phyloP scores from a whole-genome alignment of 1,139 yeast species.

The Pichia sp. region DNA sequence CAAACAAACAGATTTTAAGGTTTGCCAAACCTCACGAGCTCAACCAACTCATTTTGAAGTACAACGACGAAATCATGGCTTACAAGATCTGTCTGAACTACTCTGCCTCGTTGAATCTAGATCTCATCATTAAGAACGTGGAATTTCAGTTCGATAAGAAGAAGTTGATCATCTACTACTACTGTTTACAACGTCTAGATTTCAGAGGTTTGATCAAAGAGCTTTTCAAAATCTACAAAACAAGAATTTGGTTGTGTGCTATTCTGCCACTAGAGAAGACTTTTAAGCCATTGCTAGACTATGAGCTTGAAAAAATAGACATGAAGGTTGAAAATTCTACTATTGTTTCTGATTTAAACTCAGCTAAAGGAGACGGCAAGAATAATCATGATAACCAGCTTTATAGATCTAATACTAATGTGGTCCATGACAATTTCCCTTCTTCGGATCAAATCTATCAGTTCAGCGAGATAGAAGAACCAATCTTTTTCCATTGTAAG shows the following conservation, averaged over 20 bases:
- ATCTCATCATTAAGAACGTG: conserved; percentile 46
- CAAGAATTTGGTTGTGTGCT: conserved; percentile 97
- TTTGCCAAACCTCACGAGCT: conserved; percentile 64
- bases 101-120: conserved; percentile 36
- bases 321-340: conserved; percentile 11
- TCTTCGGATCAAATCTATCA: conserved; percentile 27
- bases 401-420: conserved; percentile 28
- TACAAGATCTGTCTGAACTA: conserved; percentile 58
- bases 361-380: background rate
- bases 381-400: conserved; percentile 1
- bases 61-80: conserved; percentile 72
- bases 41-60: conserved; percentile 56
- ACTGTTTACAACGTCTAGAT: conserved; percentile 79
- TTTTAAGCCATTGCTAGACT: conserved; percentile 29
- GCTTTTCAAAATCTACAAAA: conserved; percentile 87
- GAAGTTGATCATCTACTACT: conserved; percentile 87
- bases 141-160: conserved; percentile 96
- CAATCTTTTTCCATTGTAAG: conserved; percentile 33
- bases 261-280: conserved; percentile 44
- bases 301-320: conserved; percentile 29
- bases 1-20: conserved; percentile 67
- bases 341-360: background rate
- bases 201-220: conserved; percentile 90
- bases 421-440: conserved; percentile 30
- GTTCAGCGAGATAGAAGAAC: conserved; percentile 26